Conservation (phyloP, 225 moss, liverwort and hornwort species). For the Pseudisothecium myosuroides region DNA sequence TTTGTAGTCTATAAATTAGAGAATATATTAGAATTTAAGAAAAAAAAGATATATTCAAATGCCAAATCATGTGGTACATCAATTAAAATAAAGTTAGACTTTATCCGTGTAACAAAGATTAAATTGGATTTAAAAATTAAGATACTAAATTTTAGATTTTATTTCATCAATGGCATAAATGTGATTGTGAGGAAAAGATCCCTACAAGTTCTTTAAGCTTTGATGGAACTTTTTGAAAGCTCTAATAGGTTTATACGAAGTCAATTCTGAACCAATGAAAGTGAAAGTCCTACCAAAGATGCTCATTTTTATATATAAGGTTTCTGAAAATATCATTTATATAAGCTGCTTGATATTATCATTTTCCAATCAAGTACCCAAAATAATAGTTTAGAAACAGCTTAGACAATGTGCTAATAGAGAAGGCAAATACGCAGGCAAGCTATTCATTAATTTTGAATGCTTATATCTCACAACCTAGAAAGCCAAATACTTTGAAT, state of each 20-base stretch:
- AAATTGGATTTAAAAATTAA: neutral
- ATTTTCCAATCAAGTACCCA: neutral
- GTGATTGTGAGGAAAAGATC: neutral
- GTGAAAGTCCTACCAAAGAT: neutral
- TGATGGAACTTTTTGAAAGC: neutral
- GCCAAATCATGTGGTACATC: neutral
- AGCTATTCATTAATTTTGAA: neutral
- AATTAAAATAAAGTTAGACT: neutral
- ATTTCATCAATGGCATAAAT: neutral
- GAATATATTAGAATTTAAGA: neutral
- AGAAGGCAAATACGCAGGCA: too few species aligned
- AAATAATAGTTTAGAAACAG: rapidly evolving
- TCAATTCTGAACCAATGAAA: neutral
- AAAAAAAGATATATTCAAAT: neutral
- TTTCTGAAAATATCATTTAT: neutral
- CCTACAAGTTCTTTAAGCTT: neutral
- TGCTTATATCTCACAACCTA: neutral
- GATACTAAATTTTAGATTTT: neutral
- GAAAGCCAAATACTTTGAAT: rapidly evolving
- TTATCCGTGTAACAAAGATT: neutral
- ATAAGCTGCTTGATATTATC: too few species aligned
- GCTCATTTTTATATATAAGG: neutral
- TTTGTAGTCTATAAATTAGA: neutral
- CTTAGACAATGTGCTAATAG: neutral
- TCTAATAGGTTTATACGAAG: neutral